These are phyloP conservation scores for Microbotryum silenes-acaulis DNA, from an alignment of 1,284 basidiomycete genomes.

Conservation along the genomic window DNA sequence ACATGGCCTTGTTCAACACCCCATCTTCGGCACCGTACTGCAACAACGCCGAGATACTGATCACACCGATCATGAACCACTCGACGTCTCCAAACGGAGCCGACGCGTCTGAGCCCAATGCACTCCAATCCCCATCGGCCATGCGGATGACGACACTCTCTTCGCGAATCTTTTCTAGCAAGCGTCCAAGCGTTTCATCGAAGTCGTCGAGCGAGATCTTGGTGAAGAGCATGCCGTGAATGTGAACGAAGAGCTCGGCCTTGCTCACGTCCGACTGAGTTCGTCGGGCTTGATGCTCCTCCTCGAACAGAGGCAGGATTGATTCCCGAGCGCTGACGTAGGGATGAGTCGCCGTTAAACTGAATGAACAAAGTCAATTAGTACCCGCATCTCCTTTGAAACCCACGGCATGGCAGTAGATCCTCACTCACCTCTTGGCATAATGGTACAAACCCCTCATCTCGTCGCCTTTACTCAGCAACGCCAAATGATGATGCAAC, in stretches of 20 bases:
- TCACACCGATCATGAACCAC: constrained; percentile 90
- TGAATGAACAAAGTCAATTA: constrained; percentile 4
- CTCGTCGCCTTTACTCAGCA: constrained; percentile 77
- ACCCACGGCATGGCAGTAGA: constrained; percentile 43
- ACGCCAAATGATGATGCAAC: constrained; percentile 87
- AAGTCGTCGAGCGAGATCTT: constrained; percentile 90
- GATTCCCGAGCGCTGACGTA: constrained; percentile 80
- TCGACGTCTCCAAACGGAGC: constrained; percentile 60
- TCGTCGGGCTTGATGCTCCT: constrained; percentile 53
- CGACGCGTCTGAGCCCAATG: constrained; percentile 49
- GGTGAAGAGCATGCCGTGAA: constrained; percentile 95
- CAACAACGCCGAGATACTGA: constrained; percentile 72
- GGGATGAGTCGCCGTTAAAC: constrained; percentile 74
- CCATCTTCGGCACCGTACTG: constrained; percentile 79
- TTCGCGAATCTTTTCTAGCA: constrained; percentile 68
- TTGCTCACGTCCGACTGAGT: constrained; percentile 59
- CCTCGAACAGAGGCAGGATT: constrained; percentile 73
- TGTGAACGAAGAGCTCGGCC: constrained; percentile 75
- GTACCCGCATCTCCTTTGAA: not conserved
- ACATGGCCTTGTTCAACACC: constrained; percentile 48
- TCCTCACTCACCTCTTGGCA: constrained; percentile 67
- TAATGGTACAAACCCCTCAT: constrained; percentile 86
- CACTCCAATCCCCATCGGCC: constrained; percentile 3
- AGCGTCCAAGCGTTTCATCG: constrained; percentile 64
- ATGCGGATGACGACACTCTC: constrained; percentile 43